Evolutionary conservation across 2,329 filamentous ascomycete species (phyloP).

Genomic region (Phoma herbarum): DNA sequence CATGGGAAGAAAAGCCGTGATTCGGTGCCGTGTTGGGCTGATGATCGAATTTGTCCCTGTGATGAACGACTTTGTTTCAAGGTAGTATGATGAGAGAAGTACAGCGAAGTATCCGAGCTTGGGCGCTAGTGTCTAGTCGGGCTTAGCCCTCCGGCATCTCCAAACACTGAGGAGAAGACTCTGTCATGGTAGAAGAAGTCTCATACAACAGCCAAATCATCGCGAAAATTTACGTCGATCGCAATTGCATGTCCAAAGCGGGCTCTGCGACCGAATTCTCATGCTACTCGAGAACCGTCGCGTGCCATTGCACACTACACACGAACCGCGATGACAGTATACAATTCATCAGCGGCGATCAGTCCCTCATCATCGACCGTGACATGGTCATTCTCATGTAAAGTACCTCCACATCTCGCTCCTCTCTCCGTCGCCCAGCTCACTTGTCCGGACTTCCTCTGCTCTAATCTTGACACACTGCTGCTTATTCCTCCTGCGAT

Average conservation of each 20-base stretch:
- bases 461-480: slow-evolving; percentile 50
- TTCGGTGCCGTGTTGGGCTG: background rate
- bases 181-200: no score
- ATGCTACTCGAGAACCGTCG: background rate
- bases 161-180: no score
- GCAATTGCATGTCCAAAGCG: background rate
- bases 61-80: no score
- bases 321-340: background rate
- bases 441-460: slow-evolving; percentile 53
- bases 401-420: slow-evolving; percentile 53
- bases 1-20: background rate
- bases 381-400: slow-evolving; percentile 19
- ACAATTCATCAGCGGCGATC: background rate
- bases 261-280: background rate
- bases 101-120: background rate
- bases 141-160: background rate
- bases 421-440: slow-evolving; percentile 52
- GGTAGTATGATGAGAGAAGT: no score
- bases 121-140: background rate
- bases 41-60: background rate
- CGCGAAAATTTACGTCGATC: background rate
- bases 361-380: background rate
- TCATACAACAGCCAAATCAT: background rate
- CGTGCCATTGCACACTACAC: background rate
- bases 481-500: slow-evolving; percentile 51